Evolutionary conservation across 2,329 filamentous ascomycete species (phyloP), one percentile per base, ranked within the genome.

Genomic region (Epichloe coenophiala): DNA sequence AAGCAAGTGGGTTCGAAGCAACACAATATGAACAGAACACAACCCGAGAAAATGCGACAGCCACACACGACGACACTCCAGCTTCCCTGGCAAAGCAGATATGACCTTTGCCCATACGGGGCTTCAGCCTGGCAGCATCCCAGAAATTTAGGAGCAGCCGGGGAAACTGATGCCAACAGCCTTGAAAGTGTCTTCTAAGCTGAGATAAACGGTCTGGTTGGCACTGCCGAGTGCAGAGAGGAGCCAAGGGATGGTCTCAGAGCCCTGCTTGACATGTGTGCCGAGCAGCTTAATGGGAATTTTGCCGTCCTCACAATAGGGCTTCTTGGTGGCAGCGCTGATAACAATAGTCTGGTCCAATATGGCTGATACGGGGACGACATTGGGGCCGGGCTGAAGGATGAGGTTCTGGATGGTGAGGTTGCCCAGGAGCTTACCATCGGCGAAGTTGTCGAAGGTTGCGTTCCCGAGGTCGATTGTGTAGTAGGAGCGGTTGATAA

Each of bases 391-490:
- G 3, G 81, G 82, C 36, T 58, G 61, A 45, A 86, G 72, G 17
- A 73, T 55, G 43, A 86, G 67, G 65, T 84, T 71, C 55, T 77
- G 67, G 54, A 86, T 72, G 54, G 71, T 75, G 7, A 78, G 66
- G 40, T 66, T 73, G 48, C 83, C 83, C 54, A 85, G 70, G 1
- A 67, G 55, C 43, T 64, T 56, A 44, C 69, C 72, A 43, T 74
- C 69, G 48, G 82, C 71, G 58, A 69, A 77, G 60, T 79, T 80
- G 63, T 71, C 66, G 64, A 84, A 83, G 31, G 75, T 76, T 37
- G 78, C 70, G 58, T 85, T 83, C 58, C 83, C 83, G 58, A 86
- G 75, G 36, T 83, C 75, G 48, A 86, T 71, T n/a, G 74, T 78
- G 60, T 83, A 72, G 48, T 77, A 65, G 1, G 81, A 83, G 6